Percentiles rank a stretch among this genome's conserved stretches.
Evolutionary conservation across 805 yeast genomes (phyloP).

Genomic region (Kodamaea fukazawae): DNA sequence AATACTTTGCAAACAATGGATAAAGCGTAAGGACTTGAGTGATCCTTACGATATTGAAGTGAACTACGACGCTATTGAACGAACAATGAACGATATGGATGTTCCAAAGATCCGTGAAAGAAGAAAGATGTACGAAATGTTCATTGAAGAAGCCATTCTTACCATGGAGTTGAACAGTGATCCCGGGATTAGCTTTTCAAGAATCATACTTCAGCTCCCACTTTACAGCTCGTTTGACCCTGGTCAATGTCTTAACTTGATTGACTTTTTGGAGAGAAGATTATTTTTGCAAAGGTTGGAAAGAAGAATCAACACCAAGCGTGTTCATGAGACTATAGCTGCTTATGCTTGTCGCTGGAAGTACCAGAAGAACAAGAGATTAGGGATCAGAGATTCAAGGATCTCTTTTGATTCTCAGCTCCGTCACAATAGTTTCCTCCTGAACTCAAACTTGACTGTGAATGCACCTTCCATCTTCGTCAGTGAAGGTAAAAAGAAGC

Average conservation of each 20-base stretch:
- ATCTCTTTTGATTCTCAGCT: constrained; percentile 24
- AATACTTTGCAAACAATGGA: constrained; percentile 47
- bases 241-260: constrained; percentile 69
- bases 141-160: constrained; percentile 65
- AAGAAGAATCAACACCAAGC: constrained; percentile 39
- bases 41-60: constrained; percentile 63
- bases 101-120: constrained; percentile 52
- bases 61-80: constrained; percentile 51
- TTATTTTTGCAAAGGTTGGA: constrained; percentile 57
- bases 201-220: constrained; percentile 65
- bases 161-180: constrained; percentile 56
- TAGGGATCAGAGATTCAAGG: constrained; percentile 27
- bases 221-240: constrained; percentile 75
- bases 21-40: constrained; percentile 44
- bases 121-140: constrained; percentile 55
- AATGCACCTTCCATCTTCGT: background rate
- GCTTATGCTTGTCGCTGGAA: constrained; percentile 49
- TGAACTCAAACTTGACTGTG: constrained; percentile 2
- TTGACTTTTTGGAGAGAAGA: constrained; percentile 65
- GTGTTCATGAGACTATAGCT: constrained; percentile 46
- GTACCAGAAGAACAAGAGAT: constrained; percentile 29
- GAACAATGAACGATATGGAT: constrained; percentile 53
- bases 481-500: background rate
- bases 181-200: constrained; percentile 63
- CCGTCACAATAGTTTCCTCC: constrained; percentile 27